Evolutionary conservation across 2,329 filamentous ascomycete species (phyloP).

Genomic region (Colletotrichum echinochloae): DNA sequence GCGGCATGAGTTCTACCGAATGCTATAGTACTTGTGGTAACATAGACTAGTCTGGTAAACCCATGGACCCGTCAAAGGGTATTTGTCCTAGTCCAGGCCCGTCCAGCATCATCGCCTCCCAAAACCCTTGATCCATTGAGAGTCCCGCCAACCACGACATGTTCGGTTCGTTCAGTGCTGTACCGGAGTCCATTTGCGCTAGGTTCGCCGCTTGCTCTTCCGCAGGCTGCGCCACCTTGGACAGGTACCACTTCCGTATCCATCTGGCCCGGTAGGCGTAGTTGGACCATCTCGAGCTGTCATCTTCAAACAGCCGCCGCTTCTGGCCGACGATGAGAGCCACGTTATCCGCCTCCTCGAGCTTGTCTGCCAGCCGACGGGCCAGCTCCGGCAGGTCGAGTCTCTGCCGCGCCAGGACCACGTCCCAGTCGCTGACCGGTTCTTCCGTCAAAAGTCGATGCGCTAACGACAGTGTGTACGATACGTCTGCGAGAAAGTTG

Average conservation of each 20-base stretch:
- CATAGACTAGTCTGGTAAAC: neutral
- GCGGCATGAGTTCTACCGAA: neutral
- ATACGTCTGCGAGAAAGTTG: slow-evolving; percentile 45
- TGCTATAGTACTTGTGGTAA: neutral
- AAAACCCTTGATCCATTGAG: slow-evolving; percentile 25
- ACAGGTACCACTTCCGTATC: slow-evolving; percentile 55
- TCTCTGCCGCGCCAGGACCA: slow-evolving; percentile 47
- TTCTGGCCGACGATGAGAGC: slow-evolving; percentile 44
- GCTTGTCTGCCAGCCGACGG: slow-evolving; percentile 47
- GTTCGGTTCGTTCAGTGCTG: neutral
- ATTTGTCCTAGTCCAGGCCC: slow-evolving; percentile 3
- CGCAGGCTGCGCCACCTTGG: slow-evolving; percentile 29
- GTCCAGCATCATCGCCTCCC: slow-evolving; percentile 28
- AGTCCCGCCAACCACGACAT: slow-evolving; percentile 19
- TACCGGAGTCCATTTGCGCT: neutral
- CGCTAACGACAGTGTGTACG: slow-evolving; percentile 51
- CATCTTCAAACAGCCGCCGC: slow-evolving; percentile 47
- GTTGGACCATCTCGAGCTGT: slow-evolving; percentile 47
- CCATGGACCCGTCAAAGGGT: neutral
- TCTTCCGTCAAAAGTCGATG: slow-evolving; percentile 52
- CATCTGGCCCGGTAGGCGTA: slow-evolving; percentile 53
- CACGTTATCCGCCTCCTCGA: slow-evolving; percentile 48
- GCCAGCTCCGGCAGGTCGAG: slow-evolving; percentile 49
- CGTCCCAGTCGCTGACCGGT: slow-evolving; percentile 52
- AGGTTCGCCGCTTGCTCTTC: neutral